These are phyloP conservation scores for Forsythia suspensa DNA, from an alignment of 257 asterid species.

Conservation along the genomic window DNA sequence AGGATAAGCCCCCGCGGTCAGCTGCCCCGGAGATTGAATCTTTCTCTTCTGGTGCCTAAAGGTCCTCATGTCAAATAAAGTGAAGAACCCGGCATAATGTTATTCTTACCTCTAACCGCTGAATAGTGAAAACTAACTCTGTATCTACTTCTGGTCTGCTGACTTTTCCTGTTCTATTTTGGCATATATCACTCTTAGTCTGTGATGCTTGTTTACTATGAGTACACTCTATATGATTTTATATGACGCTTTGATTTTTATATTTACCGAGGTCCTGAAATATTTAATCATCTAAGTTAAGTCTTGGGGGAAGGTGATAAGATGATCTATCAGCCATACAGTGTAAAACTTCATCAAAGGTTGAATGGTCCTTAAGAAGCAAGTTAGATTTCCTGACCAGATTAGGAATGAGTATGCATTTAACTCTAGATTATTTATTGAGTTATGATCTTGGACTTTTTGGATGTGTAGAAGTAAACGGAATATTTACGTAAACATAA, in stretches of 20 bases:
- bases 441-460: background rate
- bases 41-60: background rate
- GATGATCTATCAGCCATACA: background rate
- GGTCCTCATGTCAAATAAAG: background rate
- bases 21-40: background rate
- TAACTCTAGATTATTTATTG: too few species aligned
- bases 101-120: background rate
- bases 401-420: background rate
- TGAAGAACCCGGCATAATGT: background rate
- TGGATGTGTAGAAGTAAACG: background rate
- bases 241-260: background rate
- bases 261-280: background rate
- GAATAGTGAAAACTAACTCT: too few species aligned
- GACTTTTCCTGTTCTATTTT: background rate
- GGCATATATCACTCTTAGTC: background rate
- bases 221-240: background rate
- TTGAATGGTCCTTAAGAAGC: background rate
- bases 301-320: background rate
- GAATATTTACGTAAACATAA: too few species aligned
- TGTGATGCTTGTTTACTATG: background rate
- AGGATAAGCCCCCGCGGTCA: background rate
- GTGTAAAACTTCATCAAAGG: background rate
- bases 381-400: background rate
- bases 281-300: background rate
- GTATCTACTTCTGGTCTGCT: background rate